These are phyloP conservation scores for Pseudogymnoascus sp. DNA, from an alignment of 2,329 filamentous ascomycete genomes.

Conservation along the genomic window DNA sequence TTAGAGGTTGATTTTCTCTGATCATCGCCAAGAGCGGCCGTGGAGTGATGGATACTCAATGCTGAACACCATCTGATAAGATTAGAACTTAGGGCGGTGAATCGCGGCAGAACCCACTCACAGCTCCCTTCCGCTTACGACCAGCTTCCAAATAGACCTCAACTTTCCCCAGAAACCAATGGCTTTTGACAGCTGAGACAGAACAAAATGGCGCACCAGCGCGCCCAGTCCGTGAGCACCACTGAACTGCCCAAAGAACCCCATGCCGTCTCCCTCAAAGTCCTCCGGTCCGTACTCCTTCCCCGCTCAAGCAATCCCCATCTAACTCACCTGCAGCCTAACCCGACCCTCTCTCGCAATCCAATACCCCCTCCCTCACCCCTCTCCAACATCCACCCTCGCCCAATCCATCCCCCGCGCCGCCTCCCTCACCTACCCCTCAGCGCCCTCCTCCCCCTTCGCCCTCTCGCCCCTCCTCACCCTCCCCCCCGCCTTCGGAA, in stretches of 20 bases:
- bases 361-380: conserved; percentile 56
- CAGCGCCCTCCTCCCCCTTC: conserved; percentile 34
- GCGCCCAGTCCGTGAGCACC: conserved; percentile 18
- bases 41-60: not conserved
- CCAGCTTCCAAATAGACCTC: not conserved
- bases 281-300: conserved; percentile 46
- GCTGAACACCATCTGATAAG: not conserved
- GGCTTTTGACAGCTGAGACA: not conserved
- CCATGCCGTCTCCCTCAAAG: conserved; percentile 71
- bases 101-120: conserved; percentile 1
- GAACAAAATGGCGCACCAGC: conserved; percentile 26
- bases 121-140: not conserved
- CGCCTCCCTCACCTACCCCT: conserved; percentile 68
- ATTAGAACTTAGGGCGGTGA: not conserved
- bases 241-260: conserved; percentile 54
- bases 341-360: conserved; percentile 71
- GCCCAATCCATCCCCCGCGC: conserved; percentile 32
- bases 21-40: not conserved
- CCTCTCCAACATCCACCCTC: conserved; percentile 35
- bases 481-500: conserved; percentile 84
- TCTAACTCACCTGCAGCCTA: conserved; percentile 47
- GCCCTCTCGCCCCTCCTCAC: conserved; percentile 61
- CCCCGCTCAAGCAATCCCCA: conserved; percentile 4
- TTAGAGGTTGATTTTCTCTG: not conserved
- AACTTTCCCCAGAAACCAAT: not conserved